phyloP scores from a whole-genome alignment of 1,284 basidiomycete species.

The Testicularia cyperi region DNA sequence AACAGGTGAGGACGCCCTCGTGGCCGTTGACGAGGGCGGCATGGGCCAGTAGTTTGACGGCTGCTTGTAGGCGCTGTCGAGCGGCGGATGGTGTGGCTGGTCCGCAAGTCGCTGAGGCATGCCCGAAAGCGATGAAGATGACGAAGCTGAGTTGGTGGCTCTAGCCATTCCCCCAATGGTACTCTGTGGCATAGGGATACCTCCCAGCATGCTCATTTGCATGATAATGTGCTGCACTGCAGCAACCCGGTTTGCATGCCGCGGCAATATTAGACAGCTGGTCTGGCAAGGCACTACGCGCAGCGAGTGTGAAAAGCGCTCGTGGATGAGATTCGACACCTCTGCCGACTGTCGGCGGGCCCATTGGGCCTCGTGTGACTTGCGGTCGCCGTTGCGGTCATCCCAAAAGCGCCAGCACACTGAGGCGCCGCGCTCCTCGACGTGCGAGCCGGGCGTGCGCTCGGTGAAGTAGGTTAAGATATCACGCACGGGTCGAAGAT shows the following conservation, averaged over 20 bases:
- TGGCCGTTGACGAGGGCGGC: constrained; percentile 12
- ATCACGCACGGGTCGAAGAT: constrained; percentile 74
- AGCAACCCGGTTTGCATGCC: constrained; percentile 76
- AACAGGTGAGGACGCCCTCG: constrained; percentile 17
- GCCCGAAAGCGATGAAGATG: constrained; percentile 14
- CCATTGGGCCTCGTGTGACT: constrained; percentile 71
- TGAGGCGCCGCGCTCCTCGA: constrained; percentile 80
- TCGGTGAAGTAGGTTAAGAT: constrained; percentile 77
- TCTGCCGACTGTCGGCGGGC: constrained; percentile 81
- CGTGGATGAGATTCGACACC: constrained; percentile 81
- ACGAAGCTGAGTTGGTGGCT: constrained; percentile 7
- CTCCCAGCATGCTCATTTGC: constrained; percentile 38
- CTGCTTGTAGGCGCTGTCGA: constrained; percentile 45
- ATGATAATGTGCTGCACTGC: constrained; percentile 66
- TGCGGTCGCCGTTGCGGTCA: constrained; percentile 61
- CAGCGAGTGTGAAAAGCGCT: constrained; percentile 56
- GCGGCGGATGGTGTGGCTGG: constrained; percentile 28
- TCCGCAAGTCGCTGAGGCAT: constrained; percentile 27
- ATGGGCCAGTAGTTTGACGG: constrained; percentile 48
- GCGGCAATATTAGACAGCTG: constrained; percentile 74
- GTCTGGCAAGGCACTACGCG: constrained; percentile 50
- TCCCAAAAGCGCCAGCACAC: constrained; percentile 82
- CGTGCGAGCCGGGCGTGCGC: constrained; percentile 78
- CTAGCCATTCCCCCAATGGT: no score
- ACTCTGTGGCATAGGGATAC: constrained; percentile 4